Base-by-base conservation (phyloP, 495 filamentous ascomycete genomes). In the Thozetella sp. region DNA sequence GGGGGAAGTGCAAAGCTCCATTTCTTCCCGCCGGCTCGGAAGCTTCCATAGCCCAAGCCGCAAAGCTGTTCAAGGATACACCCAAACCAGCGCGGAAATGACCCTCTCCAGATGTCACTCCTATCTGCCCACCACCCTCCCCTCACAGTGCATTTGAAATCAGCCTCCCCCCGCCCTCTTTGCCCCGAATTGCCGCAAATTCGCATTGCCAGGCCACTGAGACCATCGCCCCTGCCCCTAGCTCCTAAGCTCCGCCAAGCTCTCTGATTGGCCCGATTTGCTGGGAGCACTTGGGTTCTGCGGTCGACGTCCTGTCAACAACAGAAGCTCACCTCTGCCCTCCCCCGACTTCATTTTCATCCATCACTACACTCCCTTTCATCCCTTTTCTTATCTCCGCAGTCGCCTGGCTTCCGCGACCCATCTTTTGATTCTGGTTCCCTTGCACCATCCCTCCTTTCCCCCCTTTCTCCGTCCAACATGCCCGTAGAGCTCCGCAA, bases 401-500 rank as follows among this genome's bases (percentile, higher is more conserved):
- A 27, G 45, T 66, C 54, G 58, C 55, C 13, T 63, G 57, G 4
- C 52, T 17, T 43, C 30, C 24, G 48, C 62, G 60, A 62, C 48
- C 27, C 30, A 13, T 19, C 12, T 55, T 58, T 27, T 40, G 37
- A n/a, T 22, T 56, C 56, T 2, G 1, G 22, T 27, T 51, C 23
- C 12, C 22, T 20, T 43, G 9, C 45, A 50, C 43, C 55, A 60
- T 52, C 58, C 55, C 22, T 22, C 27, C 9, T 30, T 22, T 56
- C 12, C 27, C 51, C 51, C 51, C 51, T 48, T 56, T 56, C 30
- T 48, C 54, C 22, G 23, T 23, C 22, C 63, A 70, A 34, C 52
- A 85, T 85, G 81, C 77, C 78, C 64, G 72, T 76, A 57, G 89
- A 92, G 77, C 80, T 92, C 40, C 83, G 90, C 71, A 93, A 93